Percentiles rank a stretch among this genome's conserved stretches.
Evolutionary conservation across 345 rosid species (phyloP).

Genomic region (Excoecaria agallocha): DNA sequence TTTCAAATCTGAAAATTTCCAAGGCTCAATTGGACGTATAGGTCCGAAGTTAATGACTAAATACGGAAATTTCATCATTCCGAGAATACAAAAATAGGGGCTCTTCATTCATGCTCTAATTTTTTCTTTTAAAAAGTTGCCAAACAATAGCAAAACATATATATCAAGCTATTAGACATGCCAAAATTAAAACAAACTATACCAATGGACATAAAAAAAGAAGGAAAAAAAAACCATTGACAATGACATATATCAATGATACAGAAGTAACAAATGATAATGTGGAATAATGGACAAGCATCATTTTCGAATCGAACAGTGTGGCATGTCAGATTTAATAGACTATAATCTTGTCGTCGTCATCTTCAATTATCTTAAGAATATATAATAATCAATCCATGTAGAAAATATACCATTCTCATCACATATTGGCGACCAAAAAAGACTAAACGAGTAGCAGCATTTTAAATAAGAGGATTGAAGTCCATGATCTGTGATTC

Average conservation of each 20-base stretch:
- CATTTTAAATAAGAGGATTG: conserved; percentile 7
- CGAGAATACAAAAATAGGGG: too few species aligned
- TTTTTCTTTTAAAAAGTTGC: neutral
- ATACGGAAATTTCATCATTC: too few species aligned
- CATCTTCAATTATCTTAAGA: neutral
- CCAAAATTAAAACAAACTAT: neutral
- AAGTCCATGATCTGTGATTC: neutral
- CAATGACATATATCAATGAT: neutral
- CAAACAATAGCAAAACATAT: neutral
- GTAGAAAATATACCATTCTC: neutral
- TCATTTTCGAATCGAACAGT: neutral
- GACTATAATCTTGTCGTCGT: conserved; percentile 1
- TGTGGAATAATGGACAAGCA: neutral
- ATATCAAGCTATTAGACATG: neutral
- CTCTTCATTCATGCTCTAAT: too few species aligned
- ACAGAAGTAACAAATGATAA: neutral
- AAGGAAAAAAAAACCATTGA: neutral
- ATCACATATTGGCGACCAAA: neutral
- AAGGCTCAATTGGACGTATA: too few species aligned
- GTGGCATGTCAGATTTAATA: neutral
- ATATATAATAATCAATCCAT: neutral
- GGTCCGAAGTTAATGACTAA: too few species aligned
- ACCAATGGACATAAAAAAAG: neutral
- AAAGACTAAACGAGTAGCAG: conserved; percentile 8
- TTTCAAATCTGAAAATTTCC: too few species aligned